These are phyloP conservation scores for Evernia prunastri DNA, from an alignment of 495 filamentous ascomycete species.

Conservation along the genomic window DNA sequence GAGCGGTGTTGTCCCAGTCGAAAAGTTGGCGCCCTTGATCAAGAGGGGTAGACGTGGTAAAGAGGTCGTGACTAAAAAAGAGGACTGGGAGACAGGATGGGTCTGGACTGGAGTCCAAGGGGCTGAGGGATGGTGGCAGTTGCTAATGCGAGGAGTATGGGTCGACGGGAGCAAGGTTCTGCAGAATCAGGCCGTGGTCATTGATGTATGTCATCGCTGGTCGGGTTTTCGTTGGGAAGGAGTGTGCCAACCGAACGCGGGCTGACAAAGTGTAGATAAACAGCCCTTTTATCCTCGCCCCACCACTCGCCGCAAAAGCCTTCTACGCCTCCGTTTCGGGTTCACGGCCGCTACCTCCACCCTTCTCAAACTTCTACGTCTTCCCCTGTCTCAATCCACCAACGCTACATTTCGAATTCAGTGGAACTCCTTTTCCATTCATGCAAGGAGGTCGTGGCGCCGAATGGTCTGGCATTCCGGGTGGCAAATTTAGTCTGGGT, in stretches of 20 bases:
- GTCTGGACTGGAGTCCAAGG: conserved; percentile 31
- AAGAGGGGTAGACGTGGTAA: conserved; percentile 16
- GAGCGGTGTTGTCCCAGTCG: background rate
- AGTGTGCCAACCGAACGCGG: background rate
- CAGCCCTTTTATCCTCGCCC: conserved; percentile 35
- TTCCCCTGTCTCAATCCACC: conserved; percentile 35
- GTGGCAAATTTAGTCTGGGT: conserved; percentile 34
- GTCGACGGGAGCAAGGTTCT: conserved; percentile 26
- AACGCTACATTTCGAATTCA: conserved; percentile 30
- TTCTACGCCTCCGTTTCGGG: conserved; percentile 35
- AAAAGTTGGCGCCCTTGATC: conserved; percentile 3
- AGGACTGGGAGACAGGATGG: conserved; percentile 28
- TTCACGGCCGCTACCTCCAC: conserved; percentile 27
- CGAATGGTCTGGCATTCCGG: conserved; percentile 23
- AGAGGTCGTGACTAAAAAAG: conserved; percentile 4
- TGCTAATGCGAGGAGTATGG: conserved; percentile 34
- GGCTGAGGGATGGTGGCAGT: conserved; percentile 35
- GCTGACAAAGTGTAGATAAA: conserved; percentile 24
- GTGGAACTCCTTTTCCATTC: conserved; percentile 25
- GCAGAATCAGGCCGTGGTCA: conserved; percentile 32
- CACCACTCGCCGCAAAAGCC: conserved; percentile 31
- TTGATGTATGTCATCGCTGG: conserved; percentile 25
- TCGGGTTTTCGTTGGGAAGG: background rate
- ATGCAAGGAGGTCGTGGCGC: conserved; percentile 26
- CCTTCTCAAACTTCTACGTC: conserved; percentile 30